Evolutionary conservation across 805 yeast species (phyloP), one percentile per base, ranked within the genome.

Genomic region (Nematodospora valgi): DNA sequence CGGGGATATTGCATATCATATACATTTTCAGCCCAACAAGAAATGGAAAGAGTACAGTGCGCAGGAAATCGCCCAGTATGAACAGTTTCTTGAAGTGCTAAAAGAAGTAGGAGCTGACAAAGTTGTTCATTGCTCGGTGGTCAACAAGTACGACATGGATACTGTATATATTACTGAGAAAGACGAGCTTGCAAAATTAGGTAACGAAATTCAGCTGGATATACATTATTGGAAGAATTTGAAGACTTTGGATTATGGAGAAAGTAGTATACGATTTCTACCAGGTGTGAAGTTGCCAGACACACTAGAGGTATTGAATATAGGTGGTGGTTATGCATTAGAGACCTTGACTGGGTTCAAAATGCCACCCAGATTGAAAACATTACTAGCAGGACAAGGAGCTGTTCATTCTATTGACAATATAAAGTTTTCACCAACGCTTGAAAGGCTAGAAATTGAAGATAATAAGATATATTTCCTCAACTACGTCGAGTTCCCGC

Each of bases 221-320:
- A 52, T 63, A 20, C 34, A 41, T 11, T 38, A 49, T 30, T 68
- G 73, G 73, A 41, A 38, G 5, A 54, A 58, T 38, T 47, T 68
- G 13, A 45, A 47, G 21, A 40, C 53, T 4, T 46, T 66, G 19
- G 73, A 68, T 42, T 65, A 59, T 39, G 62, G 66, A 6, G 59
- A 57, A 27, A 64, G 62, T 44, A 51, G 59, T 34, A 56, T 66
- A 13, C 44, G 64, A 21, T 51, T 56, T 30, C 48, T 65, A n/a
- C 68, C 70, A 4, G 70, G 67, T 3, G 61, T 66, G 13, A 52
- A 46, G 26, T 54, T 67, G 30, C 69, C 72, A 3, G 68, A 64
- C 24, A 35, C 60, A 1, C 43, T 67, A 23, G 63, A 62, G 40
- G 54, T 56, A 3, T 41, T 67, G 35, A 67, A 65, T 41, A 48